These are phyloP conservation scores for Botrytis hyacinthi DNA, from an alignment of 2,329 filamentous ascomycete species.

Conservation along the genomic window DNA sequence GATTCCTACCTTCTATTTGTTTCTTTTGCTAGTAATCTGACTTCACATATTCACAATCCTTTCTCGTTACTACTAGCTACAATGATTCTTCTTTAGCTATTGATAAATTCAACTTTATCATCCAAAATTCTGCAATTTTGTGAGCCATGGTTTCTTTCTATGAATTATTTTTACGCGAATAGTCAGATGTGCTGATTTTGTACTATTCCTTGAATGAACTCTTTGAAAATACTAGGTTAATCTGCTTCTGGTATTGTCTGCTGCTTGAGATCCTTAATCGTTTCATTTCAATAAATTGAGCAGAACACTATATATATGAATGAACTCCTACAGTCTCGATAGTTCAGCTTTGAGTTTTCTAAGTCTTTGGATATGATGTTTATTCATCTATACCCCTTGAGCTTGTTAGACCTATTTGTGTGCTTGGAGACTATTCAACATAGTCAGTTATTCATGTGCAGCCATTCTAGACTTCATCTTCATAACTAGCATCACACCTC, in stretches of 20 bases:
- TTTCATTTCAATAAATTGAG: no score
- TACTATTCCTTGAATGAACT: fast-evolving
- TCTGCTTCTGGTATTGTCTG: neutral
- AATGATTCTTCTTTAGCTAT: neutral
- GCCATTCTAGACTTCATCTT: neutral
- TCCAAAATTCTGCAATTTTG: neutral
- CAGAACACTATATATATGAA: neutral
- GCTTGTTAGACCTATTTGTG: no score
- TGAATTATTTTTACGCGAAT: neutral
- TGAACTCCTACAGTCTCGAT: fast-evolving
- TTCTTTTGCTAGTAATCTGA: neutral
- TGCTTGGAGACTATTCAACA: no score
- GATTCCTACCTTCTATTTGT: fast-evolving
- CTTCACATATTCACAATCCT: no score
- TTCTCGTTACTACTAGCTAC: no score
- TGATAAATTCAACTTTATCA: neutral
- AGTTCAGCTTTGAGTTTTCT: fast-evolving
- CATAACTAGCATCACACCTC: no score
- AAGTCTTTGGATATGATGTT: no score
- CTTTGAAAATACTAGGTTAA: neutral
- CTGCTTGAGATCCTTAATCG: no score
- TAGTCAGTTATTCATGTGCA: neutral
- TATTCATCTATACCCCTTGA: no score
- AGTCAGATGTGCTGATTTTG: neutral
- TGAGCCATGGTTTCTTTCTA: fast-evolving